A percentile compares a stretch with the other conserved stretches of the same genome.
phyloP scores from a whole-genome alignment of 1,284 basidiomycete genomes.

The Hortiboletus rubellus region DNA sequence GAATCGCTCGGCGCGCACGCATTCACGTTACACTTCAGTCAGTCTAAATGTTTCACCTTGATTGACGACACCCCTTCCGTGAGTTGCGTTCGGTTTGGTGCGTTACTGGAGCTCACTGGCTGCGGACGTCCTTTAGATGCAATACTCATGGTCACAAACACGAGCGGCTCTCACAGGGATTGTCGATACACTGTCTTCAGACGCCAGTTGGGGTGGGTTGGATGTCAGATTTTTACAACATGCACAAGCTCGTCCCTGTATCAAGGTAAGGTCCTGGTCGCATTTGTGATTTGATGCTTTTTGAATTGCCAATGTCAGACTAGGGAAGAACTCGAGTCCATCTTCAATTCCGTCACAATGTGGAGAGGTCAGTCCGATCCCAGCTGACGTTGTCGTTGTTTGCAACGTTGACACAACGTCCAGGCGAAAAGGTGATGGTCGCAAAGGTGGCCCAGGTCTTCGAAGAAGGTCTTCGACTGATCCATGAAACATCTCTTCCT shows the following conservation, averaged over 20 bases:
- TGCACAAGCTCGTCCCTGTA: not conserved
- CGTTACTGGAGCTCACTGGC: not conserved
- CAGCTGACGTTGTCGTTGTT: not conserved
- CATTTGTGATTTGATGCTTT: not conserved
- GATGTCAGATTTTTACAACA: conserved; percentile 25
- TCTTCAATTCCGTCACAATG: conserved; percentile 24
- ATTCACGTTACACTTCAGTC: conserved; percentile 17
- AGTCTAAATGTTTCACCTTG: conserved; percentile 26
- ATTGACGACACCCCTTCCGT: conserved; percentile 28
- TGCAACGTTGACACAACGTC: not conserved
- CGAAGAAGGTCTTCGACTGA: conserved; percentile 14
- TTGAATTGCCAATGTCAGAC: conserved; percentile 12
- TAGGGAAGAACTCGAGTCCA: conserved; percentile 18
- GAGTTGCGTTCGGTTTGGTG: not conserved
- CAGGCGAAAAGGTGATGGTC: conserved; percentile 22
- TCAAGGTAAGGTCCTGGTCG: conserved; percentile 14
- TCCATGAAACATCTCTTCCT: conserved; percentile 5
- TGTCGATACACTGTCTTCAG: conserved; percentile 16
- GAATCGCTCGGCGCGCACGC: not conserved
- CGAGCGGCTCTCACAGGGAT: conserved; percentile 22
- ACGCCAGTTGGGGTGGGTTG: conserved; percentile 21
- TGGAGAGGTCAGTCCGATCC: conserved; percentile 22
- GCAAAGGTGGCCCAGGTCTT: conserved; percentile 23
- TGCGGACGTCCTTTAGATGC: conserved; percentile 20
- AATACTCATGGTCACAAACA: conserved; percentile 22